phyloP scores from a whole-genome alignment of 2,329 filamentous ascomycete genomes.

The Colletotrichum phormii region DNA sequence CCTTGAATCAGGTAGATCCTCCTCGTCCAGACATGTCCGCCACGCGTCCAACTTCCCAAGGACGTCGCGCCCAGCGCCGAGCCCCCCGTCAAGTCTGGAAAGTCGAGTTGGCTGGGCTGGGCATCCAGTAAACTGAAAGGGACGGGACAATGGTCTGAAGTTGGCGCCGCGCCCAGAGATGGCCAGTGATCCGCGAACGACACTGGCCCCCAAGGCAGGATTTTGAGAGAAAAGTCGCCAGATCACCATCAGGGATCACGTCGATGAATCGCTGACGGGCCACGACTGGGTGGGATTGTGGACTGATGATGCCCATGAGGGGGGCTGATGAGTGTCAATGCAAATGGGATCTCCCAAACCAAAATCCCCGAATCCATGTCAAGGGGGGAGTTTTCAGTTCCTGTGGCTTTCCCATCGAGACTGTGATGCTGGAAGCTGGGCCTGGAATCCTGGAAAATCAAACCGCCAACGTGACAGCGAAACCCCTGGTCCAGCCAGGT shows the following conservation, averaged over 20 bases:
- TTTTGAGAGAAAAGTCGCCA: not conserved
- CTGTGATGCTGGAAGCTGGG: not conserved
- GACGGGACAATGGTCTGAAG: conserved; percentile 7
- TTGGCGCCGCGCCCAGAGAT: not conserved
- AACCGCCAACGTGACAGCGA: conserved; percentile 15
- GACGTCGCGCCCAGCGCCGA: not conserved
- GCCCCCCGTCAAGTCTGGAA: not conserved
- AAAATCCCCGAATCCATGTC: not conserved
- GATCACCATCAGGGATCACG: conserved; percentile 31
- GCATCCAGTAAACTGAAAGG: not conserved
- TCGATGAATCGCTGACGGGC: conserved; percentile 19
- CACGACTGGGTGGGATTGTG: conserved; percentile 6
- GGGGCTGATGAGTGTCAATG: conserved; percentile 26
- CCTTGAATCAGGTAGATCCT: conserved; percentile 18
- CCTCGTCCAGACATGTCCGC: conserved; percentile 14
- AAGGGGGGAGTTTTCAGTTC: not conserved
- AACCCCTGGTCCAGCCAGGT: conserved; percentile 23
- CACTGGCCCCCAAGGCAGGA: not conserved
- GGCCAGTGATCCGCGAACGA: conserved; percentile 11
- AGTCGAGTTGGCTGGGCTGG: not conserved
- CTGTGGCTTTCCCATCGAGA: not conserved
- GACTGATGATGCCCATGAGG: conserved; percentile 3
- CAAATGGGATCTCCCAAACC: not conserved
- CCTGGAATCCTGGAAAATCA: not conserved
- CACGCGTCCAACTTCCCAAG: not conserved